These are phyloP conservation scores for Setaria italica DNA, from an alignment of 202 grass and related monocot species.

Conservation along the genomic window DNA sequence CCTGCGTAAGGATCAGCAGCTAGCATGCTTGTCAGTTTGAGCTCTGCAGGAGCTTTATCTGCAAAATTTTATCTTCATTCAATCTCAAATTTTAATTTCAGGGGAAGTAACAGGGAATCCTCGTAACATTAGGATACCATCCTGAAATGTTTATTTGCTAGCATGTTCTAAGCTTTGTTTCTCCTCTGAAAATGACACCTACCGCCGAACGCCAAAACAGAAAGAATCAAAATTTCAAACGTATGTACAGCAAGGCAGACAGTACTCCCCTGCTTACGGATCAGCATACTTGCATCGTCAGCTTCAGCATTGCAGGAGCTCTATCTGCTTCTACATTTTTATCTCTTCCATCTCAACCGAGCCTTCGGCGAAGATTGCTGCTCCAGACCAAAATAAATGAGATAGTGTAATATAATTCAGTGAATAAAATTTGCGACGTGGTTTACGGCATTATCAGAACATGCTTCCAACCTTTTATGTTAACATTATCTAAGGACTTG, in stretches of 20 bases:
- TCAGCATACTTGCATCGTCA: constrained; percentile 8
- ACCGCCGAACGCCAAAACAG: background rate
- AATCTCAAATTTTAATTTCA: background rate
- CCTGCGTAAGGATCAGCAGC: background rate
- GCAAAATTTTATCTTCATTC: background rate
- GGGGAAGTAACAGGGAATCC: constrained; percentile 3
- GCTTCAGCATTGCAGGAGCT: background rate
- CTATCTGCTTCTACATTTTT: background rate
- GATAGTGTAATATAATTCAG: background rate
- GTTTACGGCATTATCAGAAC: constrained; percentile 10
- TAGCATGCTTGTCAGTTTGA: background rate
- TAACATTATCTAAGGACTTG: constrained; percentile 44
- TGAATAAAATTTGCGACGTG: constrained; percentile 18
- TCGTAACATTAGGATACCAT: background rate
- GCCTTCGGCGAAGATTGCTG: constrained; percentile 13
- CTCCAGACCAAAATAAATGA: constrained; percentile 6
- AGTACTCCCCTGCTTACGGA: constrained; percentile 14
- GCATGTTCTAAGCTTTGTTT: background rate
- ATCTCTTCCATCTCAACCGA: background rate
- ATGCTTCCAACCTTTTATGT: constrained; percentile 37
- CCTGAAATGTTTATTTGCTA: background rate
- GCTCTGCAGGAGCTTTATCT: constrained; percentile 6
- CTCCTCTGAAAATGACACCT: background rate
- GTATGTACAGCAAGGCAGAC: constrained; percentile 23
- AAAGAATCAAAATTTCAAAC: constrained; percentile 17